A percentile compares a stretch with the other conserved stretches of the same genome.
These are phyloP conservation scores for Lactifluus subvellereus DNA, from an alignment of 768 basidiomycete genomes.

Conservation along the genomic window DNA sequence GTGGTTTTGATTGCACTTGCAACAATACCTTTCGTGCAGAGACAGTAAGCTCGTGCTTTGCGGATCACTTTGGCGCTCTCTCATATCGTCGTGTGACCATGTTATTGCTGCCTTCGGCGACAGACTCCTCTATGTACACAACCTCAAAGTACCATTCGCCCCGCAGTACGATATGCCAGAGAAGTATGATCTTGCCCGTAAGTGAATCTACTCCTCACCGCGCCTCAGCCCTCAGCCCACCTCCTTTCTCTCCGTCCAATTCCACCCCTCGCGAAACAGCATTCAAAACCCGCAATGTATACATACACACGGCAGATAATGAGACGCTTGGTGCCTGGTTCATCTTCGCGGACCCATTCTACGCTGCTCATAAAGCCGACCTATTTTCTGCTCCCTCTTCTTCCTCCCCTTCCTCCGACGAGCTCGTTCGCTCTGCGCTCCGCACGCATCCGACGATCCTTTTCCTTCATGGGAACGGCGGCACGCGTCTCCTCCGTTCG, in stretches of 20 bases:
- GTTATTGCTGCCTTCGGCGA: not conserved
- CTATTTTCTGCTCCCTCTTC: slow-evolving; percentile 36
- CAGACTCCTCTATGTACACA: slow-evolving; percentile 61
- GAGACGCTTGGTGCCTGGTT: slow-evolving; percentile 84
- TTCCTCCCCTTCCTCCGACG: slow-evolving; percentile 30
- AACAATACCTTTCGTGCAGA: slow-evolving; percentile 58
- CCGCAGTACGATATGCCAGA: slow-evolving; percentile 66
- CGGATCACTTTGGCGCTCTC: not conserved
- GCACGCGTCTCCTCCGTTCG: slow-evolving; percentile 59
- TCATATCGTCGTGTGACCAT: slow-evolving; percentile 29
- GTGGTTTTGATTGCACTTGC: slow-evolving; percentile 43
- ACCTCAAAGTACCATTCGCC: slow-evolving; percentile 54
- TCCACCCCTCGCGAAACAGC: slow-evolving; percentile 5
- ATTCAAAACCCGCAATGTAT: slow-evolving; percentile 62
- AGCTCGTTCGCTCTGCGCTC: slow-evolving; percentile 50
- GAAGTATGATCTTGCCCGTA: slow-evolving; percentile 77
- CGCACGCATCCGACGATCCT: slow-evolving; percentile 64
- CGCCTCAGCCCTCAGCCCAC: not conserved
- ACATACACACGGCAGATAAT: slow-evolving; percentile 69
- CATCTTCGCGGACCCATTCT: slow-evolving; percentile 60
- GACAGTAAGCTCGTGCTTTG: slow-evolving; percentile 45
- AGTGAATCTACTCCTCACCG: slow-evolving; percentile 25
- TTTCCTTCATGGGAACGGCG: slow-evolving; percentile 91
- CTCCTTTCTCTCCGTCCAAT: not conserved
- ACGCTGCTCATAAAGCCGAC: slow-evolving; percentile 32